phyloP scores from a whole-genome alignment of 148 eudicot species.

The Rhododendron mucronatum region DNA sequence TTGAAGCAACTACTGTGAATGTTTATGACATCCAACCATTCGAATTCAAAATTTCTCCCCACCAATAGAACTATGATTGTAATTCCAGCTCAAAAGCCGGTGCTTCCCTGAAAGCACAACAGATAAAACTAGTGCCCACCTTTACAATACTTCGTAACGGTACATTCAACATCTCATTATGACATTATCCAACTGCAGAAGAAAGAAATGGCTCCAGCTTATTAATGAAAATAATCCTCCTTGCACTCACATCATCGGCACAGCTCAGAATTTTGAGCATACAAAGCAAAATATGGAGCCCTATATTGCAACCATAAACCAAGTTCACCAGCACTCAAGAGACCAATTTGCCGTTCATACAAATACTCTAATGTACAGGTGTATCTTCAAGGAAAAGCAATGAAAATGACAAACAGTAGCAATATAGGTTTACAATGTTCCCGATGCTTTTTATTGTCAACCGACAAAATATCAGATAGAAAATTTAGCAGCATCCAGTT shows the following conservation, averaged over 20 bases:
- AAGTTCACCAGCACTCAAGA: not conserved
- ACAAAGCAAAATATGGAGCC: not conserved
- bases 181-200: not conserved
- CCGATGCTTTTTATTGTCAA: not conserved
- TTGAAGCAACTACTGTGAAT: not conserved
- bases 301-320: not conserved
- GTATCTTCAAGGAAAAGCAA: not conserved
- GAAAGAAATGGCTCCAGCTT: not conserved
- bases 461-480: not conserved
- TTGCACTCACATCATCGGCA: not conserved
- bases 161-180: not conserved
- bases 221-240: not conserved
- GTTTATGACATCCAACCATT: not conserved
- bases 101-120: not conserved
- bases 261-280: not conserved
- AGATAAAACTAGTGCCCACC: not conserved
- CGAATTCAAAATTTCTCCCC: not conserved
- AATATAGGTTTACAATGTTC: not conserved
- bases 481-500: constrained; percentile 56
- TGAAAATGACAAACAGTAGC: not conserved
- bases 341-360: not conserved
- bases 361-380: constrained; percentile 2
- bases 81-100: not conserved
- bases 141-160: not conserved
- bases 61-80: not conserved